These are phyloP conservation scores for Podospora tetraspora DNA, from an alignment of 495 filamentous ascomycete genomes.

Conservation along the genomic window DNA sequence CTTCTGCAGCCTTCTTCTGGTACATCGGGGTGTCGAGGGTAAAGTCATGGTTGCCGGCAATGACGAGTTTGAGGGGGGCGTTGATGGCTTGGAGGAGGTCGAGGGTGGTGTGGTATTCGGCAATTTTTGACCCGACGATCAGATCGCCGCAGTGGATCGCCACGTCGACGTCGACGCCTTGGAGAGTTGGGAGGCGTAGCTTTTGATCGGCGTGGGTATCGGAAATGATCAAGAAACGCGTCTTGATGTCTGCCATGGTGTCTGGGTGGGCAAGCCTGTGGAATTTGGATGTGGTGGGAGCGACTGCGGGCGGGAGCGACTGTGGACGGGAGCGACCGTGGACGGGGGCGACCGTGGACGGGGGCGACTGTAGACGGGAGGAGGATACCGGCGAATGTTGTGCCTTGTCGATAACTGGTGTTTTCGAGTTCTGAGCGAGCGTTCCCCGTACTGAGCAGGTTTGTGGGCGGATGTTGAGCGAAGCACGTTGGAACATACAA, in stretches of 20 bases:
- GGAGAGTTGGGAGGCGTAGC: neutral
- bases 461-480: neutral
- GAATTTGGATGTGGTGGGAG: neutral
- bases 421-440: too few relatives aligned
- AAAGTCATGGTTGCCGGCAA: constrained; percentile 78
- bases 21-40: constrained; percentile 52
- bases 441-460: neutral
- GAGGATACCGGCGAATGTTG: too few relatives aligned
- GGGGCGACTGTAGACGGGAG: neutral
- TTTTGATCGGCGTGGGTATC: constrained; percentile 51
- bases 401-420: neutral
- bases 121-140: constrained; percentile 54
- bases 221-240: constrained; percentile 54
- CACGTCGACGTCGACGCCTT: constrained; percentile 48
- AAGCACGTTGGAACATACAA: neutral
- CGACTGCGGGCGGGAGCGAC: neutral
- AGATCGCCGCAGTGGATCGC: constrained; percentile 72
- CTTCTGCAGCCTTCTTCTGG: constrained; percentile 3
- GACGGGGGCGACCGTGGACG: too few relatives aligned
- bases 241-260: constrained; percentile 13
- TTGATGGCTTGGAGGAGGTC: constrained; percentile 49
- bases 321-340: too few relatives aligned
- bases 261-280: neutral
- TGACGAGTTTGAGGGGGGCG: constrained; percentile 70
- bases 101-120: constrained; percentile 50